phyloP scores from a whole-genome alignment of 139 green algal species.

The Raphidocelis subcapitata region DNA sequence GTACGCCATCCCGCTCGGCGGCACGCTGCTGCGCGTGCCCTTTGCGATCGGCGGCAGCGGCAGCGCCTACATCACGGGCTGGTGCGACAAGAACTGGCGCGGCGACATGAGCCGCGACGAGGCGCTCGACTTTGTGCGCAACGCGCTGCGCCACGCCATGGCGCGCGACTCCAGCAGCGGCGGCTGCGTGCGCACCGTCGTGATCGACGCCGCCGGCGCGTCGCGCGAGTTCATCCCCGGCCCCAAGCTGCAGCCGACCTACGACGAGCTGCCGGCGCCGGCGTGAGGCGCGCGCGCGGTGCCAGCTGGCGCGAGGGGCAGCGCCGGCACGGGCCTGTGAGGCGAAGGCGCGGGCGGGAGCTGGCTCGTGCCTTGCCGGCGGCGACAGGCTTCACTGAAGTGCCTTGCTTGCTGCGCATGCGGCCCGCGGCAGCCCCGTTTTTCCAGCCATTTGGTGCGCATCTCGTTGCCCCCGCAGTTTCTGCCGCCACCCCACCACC shows the following conservation, averaged over 20 bases:
- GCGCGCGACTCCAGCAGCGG: slow-evolving; percentile 78
- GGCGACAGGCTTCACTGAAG: too few relatives aligned
- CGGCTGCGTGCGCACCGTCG: slow-evolving; percentile 82
- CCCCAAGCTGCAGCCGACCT: slow-evolving; percentile 39
- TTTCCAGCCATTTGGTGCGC: too few relatives aligned
- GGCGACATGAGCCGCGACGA: slow-evolving; percentile 76
- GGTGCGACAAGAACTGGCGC: slow-evolving; percentile 74
- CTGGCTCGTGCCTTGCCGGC: too few relatives aligned
- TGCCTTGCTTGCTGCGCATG: too few relatives aligned
- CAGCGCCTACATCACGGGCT: slow-evolving; percentile 82
- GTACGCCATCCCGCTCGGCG: slow-evolving; percentile 82
- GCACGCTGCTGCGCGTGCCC: slow-evolving; percentile 72
- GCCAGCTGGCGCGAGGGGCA: too few relatives aligned
- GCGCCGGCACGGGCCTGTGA: too few relatives aligned
- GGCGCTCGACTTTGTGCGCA: slow-evolving; percentile 75
- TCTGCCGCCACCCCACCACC: too few relatives aligned
- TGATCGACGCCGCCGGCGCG: slow-evolving; percentile 58
- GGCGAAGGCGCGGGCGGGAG: too few relatives aligned
- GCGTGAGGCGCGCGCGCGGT: background rate
- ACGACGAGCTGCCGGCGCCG: slow-evolving; percentile 27
- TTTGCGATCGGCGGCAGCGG: slow-evolving; percentile 84
- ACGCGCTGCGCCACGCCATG: slow-evolving; percentile 80
- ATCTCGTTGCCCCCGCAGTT: too few relatives aligned
- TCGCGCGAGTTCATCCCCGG: slow-evolving; percentile 61
- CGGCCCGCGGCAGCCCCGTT: too few relatives aligned